Evolutionary conservation across 2,329 filamentous ascomycete genomes (phyloP).

Genomic region (Trichoderma sp.): DNA sequence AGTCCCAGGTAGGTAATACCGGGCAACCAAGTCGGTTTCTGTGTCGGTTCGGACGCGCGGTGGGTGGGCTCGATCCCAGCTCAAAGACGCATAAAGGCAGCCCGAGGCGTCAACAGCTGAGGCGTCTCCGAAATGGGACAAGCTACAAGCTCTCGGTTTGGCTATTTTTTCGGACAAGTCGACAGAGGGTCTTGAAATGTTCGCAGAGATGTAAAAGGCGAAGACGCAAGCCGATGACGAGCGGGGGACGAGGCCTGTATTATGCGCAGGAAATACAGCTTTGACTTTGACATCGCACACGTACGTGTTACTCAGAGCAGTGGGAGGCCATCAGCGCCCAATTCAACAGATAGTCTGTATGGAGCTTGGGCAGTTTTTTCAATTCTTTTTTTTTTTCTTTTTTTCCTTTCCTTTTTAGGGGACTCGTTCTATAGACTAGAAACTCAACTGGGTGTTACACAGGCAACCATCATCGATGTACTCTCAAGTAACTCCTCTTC

Average conservation of each 20-base stretch:
- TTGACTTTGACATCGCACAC: not conserved
- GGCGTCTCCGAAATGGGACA: constrained; percentile 9
- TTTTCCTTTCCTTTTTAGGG: not conserved
- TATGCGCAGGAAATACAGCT: not conserved
- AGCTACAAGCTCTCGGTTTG: not conserved
- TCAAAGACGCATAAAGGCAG: not conserved
- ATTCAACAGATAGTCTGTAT: not conserved
- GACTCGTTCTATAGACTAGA: not conserved
- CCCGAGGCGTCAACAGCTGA: constrained; percentile 19
- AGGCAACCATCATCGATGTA: not conserved
- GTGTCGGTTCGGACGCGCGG: not conserved
- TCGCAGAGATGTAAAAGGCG: not conserved
- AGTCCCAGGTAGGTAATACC: too few relatives aligned
- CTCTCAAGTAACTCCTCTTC: not conserved
- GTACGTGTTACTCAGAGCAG: not conserved
- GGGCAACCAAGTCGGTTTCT: not conserved
- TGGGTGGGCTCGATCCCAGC: not conserved
- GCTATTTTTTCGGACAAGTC: not conserved
- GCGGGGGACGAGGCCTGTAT: not conserved
- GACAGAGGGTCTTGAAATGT: not conserved
- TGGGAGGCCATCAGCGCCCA: not conserved
- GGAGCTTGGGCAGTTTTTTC: not conserved
- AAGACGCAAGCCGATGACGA: constrained; percentile 21
- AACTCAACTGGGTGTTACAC: not conserved
- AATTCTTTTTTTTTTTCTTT: not conserved